Evolutionary conservation across 1,139 yeast genomes (phyloP).

Genomic region (Kurtzmaniella quercitrusa): DNA sequence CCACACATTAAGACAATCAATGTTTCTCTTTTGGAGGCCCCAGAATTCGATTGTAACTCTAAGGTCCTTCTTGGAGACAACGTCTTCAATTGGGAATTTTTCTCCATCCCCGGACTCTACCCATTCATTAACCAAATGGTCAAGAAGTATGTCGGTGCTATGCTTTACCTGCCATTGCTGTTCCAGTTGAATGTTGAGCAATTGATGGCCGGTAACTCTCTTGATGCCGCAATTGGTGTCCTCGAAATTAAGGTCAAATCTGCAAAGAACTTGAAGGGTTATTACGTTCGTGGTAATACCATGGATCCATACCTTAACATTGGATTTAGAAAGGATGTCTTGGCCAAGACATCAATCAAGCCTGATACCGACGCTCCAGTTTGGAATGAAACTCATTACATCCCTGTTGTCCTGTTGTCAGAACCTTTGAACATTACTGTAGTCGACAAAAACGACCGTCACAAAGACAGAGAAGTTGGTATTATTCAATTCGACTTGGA

Average conservation of each 20-base stretch:
- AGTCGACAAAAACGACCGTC: conserved; percentile 69
- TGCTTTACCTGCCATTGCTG: conserved; percentile 82
- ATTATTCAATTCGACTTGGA: conserved; percentile 73
- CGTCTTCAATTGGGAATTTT: conserved; percentile 80
- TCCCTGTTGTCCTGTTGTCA: conserved; percentile 70
- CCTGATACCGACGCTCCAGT: conserved; percentile 65
- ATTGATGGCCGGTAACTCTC: conserved; percentile 77
- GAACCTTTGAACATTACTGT: conserved; percentile 74
- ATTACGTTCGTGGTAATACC: conserved; percentile 68
- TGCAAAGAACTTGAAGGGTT: conserved; percentile 67
- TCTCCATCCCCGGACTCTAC: conserved; percentile 80
- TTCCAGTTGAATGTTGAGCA: conserved; percentile 91
- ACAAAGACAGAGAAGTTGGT: conserved; percentile 83
- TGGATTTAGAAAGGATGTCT: conserved; percentile 53
- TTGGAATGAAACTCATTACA: conserved; percentile 76
- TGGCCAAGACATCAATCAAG: conserved; percentile 66
- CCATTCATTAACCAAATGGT: conserved; percentile 82
- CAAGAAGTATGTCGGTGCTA: conserved; percentile 80
- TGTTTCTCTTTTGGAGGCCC: conserved; percentile 78
- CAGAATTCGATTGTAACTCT: conserved; percentile 78
- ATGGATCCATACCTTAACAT: conserved; percentile 86
- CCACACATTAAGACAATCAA: conserved; percentile 93
- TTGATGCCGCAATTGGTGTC: conserved; percentile 83
- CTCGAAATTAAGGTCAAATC: conserved; percentile 62
- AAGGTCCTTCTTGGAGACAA: conserved; percentile 70